Conservation (phyloP, 495 filamentous ascomycete species). For the Parmelia sp. region DNA sequence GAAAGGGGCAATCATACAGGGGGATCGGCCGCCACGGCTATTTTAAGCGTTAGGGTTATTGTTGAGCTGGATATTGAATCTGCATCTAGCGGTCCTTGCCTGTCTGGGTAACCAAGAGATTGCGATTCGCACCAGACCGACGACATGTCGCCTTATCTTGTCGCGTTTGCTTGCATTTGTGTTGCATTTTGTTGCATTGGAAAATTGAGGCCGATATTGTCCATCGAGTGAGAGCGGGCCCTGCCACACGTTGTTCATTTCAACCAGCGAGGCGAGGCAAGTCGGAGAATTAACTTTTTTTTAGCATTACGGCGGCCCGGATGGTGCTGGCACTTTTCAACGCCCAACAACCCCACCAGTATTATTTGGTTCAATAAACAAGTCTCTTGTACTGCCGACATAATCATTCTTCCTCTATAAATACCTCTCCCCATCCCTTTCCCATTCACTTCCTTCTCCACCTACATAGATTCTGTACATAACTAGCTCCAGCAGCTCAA, state of each 20-base stretch:
- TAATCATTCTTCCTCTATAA: background rate
- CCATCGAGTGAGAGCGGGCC: background rate
- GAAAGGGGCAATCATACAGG: background rate
- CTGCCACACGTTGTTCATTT: background rate
- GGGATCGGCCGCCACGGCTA: slow-evolving; percentile 1
- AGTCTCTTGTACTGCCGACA: background rate
- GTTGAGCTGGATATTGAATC: slow-evolving; percentile 2
- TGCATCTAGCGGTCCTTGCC: slow-evolving; percentile 3
- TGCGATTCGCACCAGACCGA: background rate
- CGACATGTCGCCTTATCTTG: background rate
- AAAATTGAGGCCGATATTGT: background rate
- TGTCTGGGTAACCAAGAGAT: background rate
- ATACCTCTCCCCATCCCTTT: background rate
- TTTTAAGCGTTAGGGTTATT: background rate
- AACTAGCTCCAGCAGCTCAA: background rate
- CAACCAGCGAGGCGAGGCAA: too few relatives aligned
- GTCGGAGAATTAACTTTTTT: slow-evolving; percentile 4
- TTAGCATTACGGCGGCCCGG: background rate
- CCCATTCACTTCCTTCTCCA: background rate
- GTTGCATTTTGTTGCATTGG: background rate
- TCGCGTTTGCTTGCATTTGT: background rate
- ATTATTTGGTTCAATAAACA: background rate
- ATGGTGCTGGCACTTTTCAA: background rate
- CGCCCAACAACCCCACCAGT: background rate
- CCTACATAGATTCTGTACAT: background rate